phyloP scores from a whole-genome alignment of 2,329 filamentous ascomycete genomes.

The Fusarium xyrophilum region DNA sequence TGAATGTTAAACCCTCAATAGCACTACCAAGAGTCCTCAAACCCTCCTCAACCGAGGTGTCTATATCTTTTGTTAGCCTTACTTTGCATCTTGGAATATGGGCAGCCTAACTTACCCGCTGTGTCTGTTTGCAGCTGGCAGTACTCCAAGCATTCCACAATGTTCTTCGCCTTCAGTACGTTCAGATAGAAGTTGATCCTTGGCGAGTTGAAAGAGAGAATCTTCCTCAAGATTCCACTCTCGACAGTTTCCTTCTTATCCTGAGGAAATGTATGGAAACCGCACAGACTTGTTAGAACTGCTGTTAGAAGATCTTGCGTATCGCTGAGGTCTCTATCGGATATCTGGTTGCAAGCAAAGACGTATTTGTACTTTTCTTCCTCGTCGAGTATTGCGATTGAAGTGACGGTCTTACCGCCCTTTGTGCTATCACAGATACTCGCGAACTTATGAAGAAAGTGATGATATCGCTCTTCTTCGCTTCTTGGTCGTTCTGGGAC shows the following conservation, averaged over 20 bases:
- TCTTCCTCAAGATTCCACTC: slow-evolving; percentile 6
- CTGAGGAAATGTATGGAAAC: background rate
- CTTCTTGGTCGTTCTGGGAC: background rate
- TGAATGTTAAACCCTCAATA: background rate
- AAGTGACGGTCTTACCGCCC: slow-evolving; percentile 43
- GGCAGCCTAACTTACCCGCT: background rate
- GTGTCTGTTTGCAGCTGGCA: background rate
- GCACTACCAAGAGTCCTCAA: background rate
- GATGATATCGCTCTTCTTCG: slow-evolving; percentile 37
- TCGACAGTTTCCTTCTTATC: rapidly evolving
- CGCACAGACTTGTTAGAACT: slow-evolving; percentile 20
- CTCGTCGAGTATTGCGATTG: slow-evolving; percentile 41
- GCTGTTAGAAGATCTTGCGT: slow-evolving; percentile 11
- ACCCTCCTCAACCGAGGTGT: background rate
- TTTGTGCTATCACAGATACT: slow-evolving; percentile 43
- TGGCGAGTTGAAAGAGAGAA: slow-evolving; percentile 35
- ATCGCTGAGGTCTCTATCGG: background rate
- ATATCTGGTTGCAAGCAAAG: slow-evolving; percentile 43
- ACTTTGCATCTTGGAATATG: rapidly evolving
- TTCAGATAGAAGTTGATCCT: slow-evolving; percentile 30
- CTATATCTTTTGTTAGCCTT: background rate
- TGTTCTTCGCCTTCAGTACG: background rate
- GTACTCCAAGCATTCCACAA: slow-evolving; percentile 20
- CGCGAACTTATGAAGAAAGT: slow-evolving; percentile 44
- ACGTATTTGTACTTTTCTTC: slow-evolving; percentile 41